phyloP scores from a whole-genome alignment of 23 red algal genomes.

The Agarophyton chilense region DNA sequence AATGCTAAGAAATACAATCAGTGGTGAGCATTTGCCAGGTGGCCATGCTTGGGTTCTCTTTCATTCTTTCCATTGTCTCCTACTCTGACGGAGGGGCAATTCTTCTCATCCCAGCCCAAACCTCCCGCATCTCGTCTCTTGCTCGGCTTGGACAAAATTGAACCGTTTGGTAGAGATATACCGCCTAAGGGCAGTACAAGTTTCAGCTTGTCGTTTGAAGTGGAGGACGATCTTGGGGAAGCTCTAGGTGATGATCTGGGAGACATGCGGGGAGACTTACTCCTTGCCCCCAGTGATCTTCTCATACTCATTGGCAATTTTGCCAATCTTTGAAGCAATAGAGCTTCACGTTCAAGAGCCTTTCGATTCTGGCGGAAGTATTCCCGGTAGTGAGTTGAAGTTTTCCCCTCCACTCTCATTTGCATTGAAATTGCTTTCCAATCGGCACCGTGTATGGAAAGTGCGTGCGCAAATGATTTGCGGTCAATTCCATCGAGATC shows the following conservation, averaged over 20 bases:
- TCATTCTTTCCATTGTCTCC: background rate
- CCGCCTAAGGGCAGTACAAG: background rate
- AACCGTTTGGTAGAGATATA: constrained; percentile 1
- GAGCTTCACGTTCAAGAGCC: background rate
- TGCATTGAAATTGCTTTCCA: constrained; percentile 21
- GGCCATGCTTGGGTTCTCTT: background rate
- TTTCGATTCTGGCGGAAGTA: constrained; percentile 38
- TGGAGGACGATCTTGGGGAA: constrained; percentile 4
- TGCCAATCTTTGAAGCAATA: background rate
- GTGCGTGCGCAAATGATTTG: constrained; percentile 14
- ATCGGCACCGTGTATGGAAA: constrained; percentile 13
- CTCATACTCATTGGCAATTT: constrained; percentile 7
- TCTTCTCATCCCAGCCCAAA: background rate
- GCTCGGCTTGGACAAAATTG: background rate
- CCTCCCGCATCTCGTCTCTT: background rate
- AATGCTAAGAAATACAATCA: background rate
- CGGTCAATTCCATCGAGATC: constrained; percentile 34
- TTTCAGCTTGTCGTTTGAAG: background rate
- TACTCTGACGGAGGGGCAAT: background rate
- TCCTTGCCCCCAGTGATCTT: background rate
- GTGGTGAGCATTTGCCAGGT: background rate
- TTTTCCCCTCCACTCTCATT: constrained; percentile 24
- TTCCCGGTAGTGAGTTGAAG: constrained; percentile 47
- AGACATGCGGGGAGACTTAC: constrained; percentile 13
- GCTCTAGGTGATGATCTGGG: constrained; percentile 13